phyloP scores from a whole-genome alignment of 768 basidiomycete species.

The Russula lepida region DNA sequence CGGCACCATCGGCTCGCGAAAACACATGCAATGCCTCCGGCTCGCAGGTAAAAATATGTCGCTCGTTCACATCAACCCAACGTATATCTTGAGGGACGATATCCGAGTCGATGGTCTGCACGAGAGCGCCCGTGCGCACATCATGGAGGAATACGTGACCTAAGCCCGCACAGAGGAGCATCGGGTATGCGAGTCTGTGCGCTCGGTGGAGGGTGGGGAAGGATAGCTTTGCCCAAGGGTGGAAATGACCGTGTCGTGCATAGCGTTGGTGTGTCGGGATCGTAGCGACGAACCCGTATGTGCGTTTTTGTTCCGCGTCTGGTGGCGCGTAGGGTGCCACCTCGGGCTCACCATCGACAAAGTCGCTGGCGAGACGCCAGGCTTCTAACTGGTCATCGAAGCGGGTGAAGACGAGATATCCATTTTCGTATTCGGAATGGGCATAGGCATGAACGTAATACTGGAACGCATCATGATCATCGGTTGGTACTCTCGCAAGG shows the following conservation, averaged over 20 bases:
- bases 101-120: constrained; percentile 43
- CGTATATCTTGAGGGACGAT: constrained; percentile 30
- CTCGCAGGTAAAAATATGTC: constrained; percentile 55
- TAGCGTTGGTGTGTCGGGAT: constrained; percentile 6
- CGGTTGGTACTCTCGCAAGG: neutral
- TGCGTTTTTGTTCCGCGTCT: constrained; percentile 26
- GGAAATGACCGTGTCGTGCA: constrained; percentile 43
- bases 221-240: constrained; percentile 50
- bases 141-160: constrained; percentile 53
- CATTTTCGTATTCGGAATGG: constrained; percentile 65
- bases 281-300: constrained; percentile 23
- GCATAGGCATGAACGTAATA: constrained; percentile 46
- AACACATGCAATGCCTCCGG: constrained; percentile 43
- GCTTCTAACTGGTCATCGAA: constrained; percentile 52
- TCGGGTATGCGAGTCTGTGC: constrained; percentile 63
- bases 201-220: constrained; percentile 40
- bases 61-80: constrained; percentile 58
- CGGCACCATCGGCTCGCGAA: constrained; percentile 36
- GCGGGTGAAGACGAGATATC: constrained; percentile 66
- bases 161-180: constrained; percentile 42
- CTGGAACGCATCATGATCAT: constrained; percentile 25
- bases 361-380: constrained; percentile 45
- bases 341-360: constrained; percentile 3
- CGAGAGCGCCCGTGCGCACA: constrained; percentile 40
- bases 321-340: neutral